Evolutionary conservation across 192 early-diverging fungal genomes (phyloP), one percentile per base, ranked within the genome.

Genomic region (Hyaloraphidium curvatum): DNA sequence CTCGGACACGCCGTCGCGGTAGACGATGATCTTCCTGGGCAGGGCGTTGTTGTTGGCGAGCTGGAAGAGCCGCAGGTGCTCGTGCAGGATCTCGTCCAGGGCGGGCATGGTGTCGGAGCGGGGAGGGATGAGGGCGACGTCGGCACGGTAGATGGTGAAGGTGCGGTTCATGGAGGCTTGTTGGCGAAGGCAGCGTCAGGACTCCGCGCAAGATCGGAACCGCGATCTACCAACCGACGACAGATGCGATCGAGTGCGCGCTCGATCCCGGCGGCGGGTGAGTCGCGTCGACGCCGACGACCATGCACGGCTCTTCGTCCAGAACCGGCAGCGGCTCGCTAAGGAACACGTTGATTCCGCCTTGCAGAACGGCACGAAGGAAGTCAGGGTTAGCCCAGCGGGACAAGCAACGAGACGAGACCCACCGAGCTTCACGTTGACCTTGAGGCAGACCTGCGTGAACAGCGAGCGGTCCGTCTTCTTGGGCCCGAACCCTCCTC

Each of bases 1-100:
- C n/a, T n/a, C n/a, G n/a, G n/a, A n/a, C n/a, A 62, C 63, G 16
- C 78, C 78, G 60, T 93, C 87, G 54, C 90, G 82, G 62, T 87
- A 93, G 59, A 90, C 84, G 0, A 93, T 17, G 51, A 93, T 84
- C 22, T 81, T 72, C 33, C 62, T 55, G 0, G 89, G 89, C 51
- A 83, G 81, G 29, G 48, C 61, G 55, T 48, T 74, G 65, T 63
- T 83, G 68, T 53, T 19, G 3, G 4, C 9, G 40, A n/a, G n/a
- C n/a, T 67, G 61, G 60, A 71, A 88, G 14, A 65, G 77, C 39
- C 78, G 75, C 54, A 85, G 63, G 22, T 86, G 60, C 35, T 82
- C 77, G 40, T 69, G 67, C 21, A 74, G 68, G 65, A 86, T 76
- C 5, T 58, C 67, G 22, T 68, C 73, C 37, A 90, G 65, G 59